Evolutionary conservation across 2,329 filamentous ascomycete genomes (phyloP), one percentile per base, ranked within the genome.

Genomic region (Fusarium sarcochroum): DNA sequence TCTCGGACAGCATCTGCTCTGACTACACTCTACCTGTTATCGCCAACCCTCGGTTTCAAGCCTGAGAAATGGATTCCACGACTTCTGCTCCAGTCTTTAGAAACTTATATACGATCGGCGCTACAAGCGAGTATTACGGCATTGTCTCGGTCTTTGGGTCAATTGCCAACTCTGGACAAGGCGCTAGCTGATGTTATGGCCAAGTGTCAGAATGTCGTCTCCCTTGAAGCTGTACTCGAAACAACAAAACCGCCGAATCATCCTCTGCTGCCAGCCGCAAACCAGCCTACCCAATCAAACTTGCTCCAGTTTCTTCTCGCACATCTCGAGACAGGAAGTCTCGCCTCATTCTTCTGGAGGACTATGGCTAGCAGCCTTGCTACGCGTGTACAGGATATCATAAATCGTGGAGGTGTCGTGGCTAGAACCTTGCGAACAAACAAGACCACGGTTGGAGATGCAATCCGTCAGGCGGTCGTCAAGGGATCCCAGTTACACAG

Each of bases 291-390:
- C 6, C 75, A 79, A 20, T 64, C 75, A 5, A 87, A 83, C 58
- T 86, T 98, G 41, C 84, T 98, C 0, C 87, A 91, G 58, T 90
- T 90, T 0, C 82, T 97, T 0, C 86, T 97, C 10, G 82, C 87
- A 13, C 85, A 90, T n/a, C 87, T 99, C 9, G 96, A 98, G 79
- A 97, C 94, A 0, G 89, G 92, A 0, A 96, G 93, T 3, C 83
- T 99, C 17, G 89, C 93, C 2, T 95, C 92, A 1, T 97, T 95
- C 78, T 99, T 97, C 81, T 99, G 96, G 94, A 87, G 96, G 53
- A 92, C 91, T 10, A 87, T 98, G 74, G 96, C 96, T 0, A 89
- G 91, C 1, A 90, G 89, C 57, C 84, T 98, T 61, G 88, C 91
- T 5, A 83, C 89, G 0, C 87, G 93, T 21, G 93, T 97, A 0